Base-by-base conservation (phyloP, 768 basidiomycete genomes). In the Trametes villosa region DNA sequence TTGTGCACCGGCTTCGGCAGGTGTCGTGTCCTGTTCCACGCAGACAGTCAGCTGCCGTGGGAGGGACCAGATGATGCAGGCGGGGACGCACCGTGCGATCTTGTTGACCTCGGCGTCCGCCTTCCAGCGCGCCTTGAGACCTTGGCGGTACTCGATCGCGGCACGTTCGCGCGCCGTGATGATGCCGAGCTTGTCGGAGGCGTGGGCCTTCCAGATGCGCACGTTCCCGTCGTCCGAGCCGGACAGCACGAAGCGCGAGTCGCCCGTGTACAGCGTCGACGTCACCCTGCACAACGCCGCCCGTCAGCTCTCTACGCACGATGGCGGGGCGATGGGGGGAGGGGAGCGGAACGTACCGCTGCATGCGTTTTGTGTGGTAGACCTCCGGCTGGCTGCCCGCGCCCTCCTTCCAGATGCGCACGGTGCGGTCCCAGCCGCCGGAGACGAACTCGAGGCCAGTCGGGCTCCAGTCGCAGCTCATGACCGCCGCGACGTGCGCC, bases 281-380 rank as follows among this genome's bases (percentile, higher is more conserved):
- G 93, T 90, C 33, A 99, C 93, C 61, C 96, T 94, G 68, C 5
- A 15, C 11, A 5, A 31, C 1, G 33, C 13, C 20, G 5, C 13
- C 17, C n/a, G 15, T 40, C 20, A 12, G 42, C 34, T 13, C 24
- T 6, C 22, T 29, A 24, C 24, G 34, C 5, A 2, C 12, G 7
- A 26, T 26, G 20, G 42, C 5, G 36, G 27, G 24, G 40, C 13
- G 13, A 38, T 17, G 27, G 36, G 15, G 24, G 13, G 9, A 47
- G 12, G 22, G 36, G 20, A 27, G 18, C 20, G 40, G 6, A 17
- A 70, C 78, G 38, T 51, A 93, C 92, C 95, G 85, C 74, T 98
- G 97, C 97, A 99, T 99, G 45, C 97, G 91, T 77, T 98, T 98
- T 17, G 95, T 96, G 74, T 98, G 96, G 71, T 98, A 99, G 8